Evolutionary conservation across 345 rosid species (phyloP), one percentile per base, ranked within the genome.

Genomic region (Psidium guajava): DNA sequence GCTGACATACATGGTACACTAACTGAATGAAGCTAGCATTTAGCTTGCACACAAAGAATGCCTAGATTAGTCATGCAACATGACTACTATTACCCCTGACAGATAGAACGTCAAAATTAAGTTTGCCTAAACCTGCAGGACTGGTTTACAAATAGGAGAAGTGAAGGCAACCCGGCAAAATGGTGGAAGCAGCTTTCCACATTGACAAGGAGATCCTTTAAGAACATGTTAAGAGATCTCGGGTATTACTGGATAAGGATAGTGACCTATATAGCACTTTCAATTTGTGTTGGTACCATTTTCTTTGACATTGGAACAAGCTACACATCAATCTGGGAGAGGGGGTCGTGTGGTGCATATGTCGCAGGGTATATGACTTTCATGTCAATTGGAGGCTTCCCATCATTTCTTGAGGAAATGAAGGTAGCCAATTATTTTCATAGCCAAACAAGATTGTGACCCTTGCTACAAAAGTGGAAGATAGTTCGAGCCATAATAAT

Each of bases 231-330:
- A 16, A 91, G 99, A 81, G 99, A 97, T 88, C 90, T 97, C 21
- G 99, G 98, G 13, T 97, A 97, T 86, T 97, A 95, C 92, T 97
- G 99, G 98, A 93, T 97, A 27, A 91, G 99, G 92, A 98, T 97
- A 58, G 89, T 90, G 14, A 94, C 93, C 50, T 97, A 95, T 88
- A 83, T 95, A 47, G 87, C 92, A 18, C 96, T 97, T 77, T 94
- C 99, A 0, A 3, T 95, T 88, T 95, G 98, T 90, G 94, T 95
- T 20, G 98, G 99, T 84, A 97, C 97, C 54, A 94, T 97, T 87
- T 97, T 94, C 84, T 89, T 93, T 85, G 87, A 95, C 86, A 94
- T 97, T 11, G 99, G 99, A 54, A 95, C 96, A 15, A 86, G 94
- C 81, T 97, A 94, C 94, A 91, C 86, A 75, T 90, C 99, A 81